Conservation (phyloP, 2,329 filamentous ascomycete species). For the Clonostachys solani region DNA sequence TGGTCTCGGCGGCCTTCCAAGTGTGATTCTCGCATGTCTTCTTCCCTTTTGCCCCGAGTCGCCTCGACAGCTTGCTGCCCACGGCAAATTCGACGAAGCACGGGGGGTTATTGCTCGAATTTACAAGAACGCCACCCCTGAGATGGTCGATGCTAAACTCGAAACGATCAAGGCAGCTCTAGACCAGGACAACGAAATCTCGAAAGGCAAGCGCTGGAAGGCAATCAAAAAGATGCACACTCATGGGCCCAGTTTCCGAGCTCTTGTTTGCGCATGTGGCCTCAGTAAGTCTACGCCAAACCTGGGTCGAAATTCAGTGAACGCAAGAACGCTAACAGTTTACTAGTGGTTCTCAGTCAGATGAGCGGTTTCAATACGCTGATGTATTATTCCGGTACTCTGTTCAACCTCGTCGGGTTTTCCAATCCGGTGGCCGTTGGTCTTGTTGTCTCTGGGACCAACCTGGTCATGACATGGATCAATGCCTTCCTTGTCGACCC, state of each 20-base stretch:
- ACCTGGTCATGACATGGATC: slow-evolving; percentile 43
- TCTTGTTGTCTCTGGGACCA: slow-evolving; percentile 35
- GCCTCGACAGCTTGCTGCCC: slow-evolving; percentile 12
- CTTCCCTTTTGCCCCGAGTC: slow-evolving; percentile 11
- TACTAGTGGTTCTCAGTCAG: slow-evolving; percentile 21
- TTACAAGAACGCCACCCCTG: slow-evolving; percentile 14
- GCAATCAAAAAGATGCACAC: slow-evolving; percentile 19
- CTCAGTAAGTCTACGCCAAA: no score
- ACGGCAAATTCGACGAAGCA: slow-evolving; percentile 19
- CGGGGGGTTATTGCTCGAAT: background rate
- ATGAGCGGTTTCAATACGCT: slow-evolving; percentile 6
- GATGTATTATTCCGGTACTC: slow-evolving; percentile 7
- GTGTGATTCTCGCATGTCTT: slow-evolving; percentile 8
- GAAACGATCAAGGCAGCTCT: slow-evolving; percentile 8
- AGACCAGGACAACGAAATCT: no score
- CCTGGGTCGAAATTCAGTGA: no score
- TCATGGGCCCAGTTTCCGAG: slow-evolving; percentile 27
- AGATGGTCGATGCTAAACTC: slow-evolving; percentile 20
- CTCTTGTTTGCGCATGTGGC: slow-evolving; percentile 19
- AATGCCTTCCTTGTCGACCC: slow-evolving; percentile 40
- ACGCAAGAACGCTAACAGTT: no score
- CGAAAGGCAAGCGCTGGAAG: no score
- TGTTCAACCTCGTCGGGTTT: slow-evolving; percentile 36
- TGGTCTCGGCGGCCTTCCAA: slow-evolving; percentile 9
- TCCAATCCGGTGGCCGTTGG: slow-evolving; percentile 41